Evolutionary conservation across 768 basidiomycete genomes (phyloP).

Genomic region (Kwoniella pini): DNA sequence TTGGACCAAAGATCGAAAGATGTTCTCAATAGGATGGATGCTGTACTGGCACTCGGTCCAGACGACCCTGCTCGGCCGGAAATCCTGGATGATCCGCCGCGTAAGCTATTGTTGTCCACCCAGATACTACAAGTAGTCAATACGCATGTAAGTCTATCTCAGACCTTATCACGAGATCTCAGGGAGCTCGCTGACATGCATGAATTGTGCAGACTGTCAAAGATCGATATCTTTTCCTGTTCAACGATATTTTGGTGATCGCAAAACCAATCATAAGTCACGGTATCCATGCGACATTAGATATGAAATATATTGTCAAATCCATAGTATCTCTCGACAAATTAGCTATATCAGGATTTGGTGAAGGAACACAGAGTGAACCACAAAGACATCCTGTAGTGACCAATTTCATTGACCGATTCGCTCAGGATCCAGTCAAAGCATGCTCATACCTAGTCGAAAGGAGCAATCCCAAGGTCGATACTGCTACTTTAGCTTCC

Average conservation of each 20-base stretch:
- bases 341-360: constrained; percentile 46
- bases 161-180: neutral
- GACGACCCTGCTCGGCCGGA: constrained; percentile 57
- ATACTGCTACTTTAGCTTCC: constrained; percentile 68
- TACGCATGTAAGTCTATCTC: constrained; percentile 55
- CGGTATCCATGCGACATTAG: constrained; percentile 57
- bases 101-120: constrained; percentile 78
- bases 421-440: constrained; percentile 73
- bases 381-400: constrained; percentile 62
- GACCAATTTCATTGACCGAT: constrained; percentile 73
- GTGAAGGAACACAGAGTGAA: constrained; percentile 39
- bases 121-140: constrained; percentile 93
- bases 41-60: constrained; percentile 40
- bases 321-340: constrained; percentile 72
- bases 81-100: constrained; percentile 78
- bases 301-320: constrained; percentile 83
- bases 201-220: constrained; percentile 71
- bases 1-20: constrained; percentile 31
- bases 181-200: constrained; percentile 1
- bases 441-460: constrained; percentile 73
- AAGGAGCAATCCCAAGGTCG: constrained; percentile 63
- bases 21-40: constrained; percentile 45
- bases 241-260: constrained; percentile 89
- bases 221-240: constrained; percentile 94
- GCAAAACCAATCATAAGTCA: constrained; percentile 82